A percentile compares a stretch with the other conserved stretches of the same genome.
These are phyloP conservation scores for Terana coerulea DNA, from an alignment of 768 basidiomycete species.

Conservation along the genomic window DNA sequence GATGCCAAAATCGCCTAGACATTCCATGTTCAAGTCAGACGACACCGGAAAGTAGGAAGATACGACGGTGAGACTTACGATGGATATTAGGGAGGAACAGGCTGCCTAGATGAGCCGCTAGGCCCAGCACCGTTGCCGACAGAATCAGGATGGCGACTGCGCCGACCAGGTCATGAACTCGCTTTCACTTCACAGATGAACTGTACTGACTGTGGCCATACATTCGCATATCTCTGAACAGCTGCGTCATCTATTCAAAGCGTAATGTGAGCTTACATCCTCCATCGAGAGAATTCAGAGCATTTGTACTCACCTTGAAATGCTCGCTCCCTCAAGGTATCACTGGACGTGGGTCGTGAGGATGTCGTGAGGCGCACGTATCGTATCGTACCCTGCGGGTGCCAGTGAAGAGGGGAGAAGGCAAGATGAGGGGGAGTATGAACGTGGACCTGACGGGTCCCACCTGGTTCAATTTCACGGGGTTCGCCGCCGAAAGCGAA, in stretches of 20 bases:
- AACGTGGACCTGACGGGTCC: neutral
- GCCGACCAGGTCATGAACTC: neutral
- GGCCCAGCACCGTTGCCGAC: slow-evolving; percentile 56
- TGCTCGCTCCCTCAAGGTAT: neutral
- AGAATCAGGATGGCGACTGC: slow-evolving; percentile 37
- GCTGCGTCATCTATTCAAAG: slow-evolving; percentile 26
- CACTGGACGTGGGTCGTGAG: neutral
- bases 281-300: neutral
- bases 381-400: neutral
- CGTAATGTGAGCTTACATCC: neutral
- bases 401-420: neutral
- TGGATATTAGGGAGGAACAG: slow-evolving; percentile 64
- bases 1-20: slow-evolving; percentile 63
- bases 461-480: neutral
- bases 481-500: neutral
- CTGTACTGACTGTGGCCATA: slow-evolving; percentile 25
- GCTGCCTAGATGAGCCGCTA: slow-evolving; percentile 62
- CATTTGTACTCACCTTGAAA: neutral
- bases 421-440: neutral
- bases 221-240: slow-evolving; percentile 31
- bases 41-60: neutral
- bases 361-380: neutral
- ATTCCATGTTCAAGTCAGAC: slow-evolving; percentile 2
- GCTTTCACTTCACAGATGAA: neutral
- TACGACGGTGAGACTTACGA: slow-evolving; percentile 42